Percentiles rank a stretch among this genome's conserved stretches.
Conservation (phyloP, 2,329 filamentous ascomycete genomes). For the Aspergillaceae sp. region DNA sequence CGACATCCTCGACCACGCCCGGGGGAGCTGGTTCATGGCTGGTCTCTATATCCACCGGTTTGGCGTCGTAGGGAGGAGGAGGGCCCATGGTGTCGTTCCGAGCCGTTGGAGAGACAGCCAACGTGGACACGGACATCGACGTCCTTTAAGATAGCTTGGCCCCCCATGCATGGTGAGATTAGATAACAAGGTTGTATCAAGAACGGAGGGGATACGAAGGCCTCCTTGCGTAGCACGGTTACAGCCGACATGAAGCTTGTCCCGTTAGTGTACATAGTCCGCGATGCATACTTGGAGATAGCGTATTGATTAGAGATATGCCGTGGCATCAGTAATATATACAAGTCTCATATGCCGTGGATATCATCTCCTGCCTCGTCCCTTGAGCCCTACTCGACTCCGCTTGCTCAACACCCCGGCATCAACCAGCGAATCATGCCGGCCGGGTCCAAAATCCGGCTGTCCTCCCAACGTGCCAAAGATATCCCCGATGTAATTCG, state of each 20-base stretch:
- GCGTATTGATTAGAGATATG: no score
- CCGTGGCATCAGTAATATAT: no score
- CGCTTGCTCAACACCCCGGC: constrained; percentile 15
- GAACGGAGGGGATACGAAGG: background rate
- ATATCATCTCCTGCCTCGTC: background rate
- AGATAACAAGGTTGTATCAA: background rate
- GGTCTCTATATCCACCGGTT: constrained; percentile 7
- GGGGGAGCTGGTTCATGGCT: background rate
- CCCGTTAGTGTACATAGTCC: no score
- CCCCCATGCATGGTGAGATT: background rate
- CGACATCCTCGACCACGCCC: constrained; percentile 13
- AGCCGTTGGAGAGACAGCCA: no score
- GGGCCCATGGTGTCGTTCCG: background rate
- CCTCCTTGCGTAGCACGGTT: background rate
- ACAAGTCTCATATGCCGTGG: no score
- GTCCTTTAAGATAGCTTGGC: background rate
- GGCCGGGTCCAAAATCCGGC: constrained; percentile 52
- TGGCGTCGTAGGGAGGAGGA: constrained; percentile 10
- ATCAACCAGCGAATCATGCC: constrained; percentile 10
- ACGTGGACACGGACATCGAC: no score
- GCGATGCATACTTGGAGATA: no score
- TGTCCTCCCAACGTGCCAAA: constrained; percentile 58
- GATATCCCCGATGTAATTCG: constrained; percentile 63
- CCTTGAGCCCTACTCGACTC: background rate
- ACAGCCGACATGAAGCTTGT: background rate